A percentile compares a stretch with the other conserved stretches of the same genome.
phyloP scores from a whole-genome alignment of 2,329 filamentous ascomycete species.

The Cadophora sp. region DNA sequence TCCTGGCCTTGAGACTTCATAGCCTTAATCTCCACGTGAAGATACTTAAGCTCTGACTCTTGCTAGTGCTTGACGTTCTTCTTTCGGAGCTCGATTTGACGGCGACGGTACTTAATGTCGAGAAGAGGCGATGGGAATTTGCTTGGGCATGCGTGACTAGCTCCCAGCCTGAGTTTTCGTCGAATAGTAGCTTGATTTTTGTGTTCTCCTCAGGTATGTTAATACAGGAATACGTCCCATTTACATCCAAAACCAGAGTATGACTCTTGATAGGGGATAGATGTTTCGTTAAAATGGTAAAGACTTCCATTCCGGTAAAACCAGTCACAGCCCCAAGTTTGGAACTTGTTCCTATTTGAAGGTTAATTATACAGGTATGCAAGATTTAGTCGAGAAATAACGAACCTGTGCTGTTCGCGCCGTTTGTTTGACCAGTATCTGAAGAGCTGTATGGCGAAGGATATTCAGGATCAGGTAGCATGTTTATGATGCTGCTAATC shows the following conservation, averaged over 20 bases:
- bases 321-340: not conserved
- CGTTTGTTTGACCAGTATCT: not conserved
- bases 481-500: not conserved
- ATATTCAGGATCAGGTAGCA: not conserved
- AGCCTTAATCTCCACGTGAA: conserved; percentile 89
- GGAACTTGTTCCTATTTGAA: not conserved
- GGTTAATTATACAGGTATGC: not conserved
- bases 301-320: not conserved
- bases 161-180: no score
- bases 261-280: no score
- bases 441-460: not conserved
- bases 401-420: not conserved
- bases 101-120: conserved; percentile 95
- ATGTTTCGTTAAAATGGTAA: not conserved
- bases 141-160: no score
- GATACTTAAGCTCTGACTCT: conserved; percentile 89
- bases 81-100: conserved; percentile 93
- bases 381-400: not conserved
- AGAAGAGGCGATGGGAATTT: conserved; percentile 95
- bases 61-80: conserved; percentile 97
- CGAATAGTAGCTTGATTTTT: no score
- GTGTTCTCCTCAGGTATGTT: no score
- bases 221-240: no score
- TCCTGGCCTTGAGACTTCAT: conserved; percentile 81
- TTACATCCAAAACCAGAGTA: no score